Evolutionary conservation across 169 alveolate genomes (phyloP).

Genomic region (Pseudocohnilembus persalinus): DNA sequence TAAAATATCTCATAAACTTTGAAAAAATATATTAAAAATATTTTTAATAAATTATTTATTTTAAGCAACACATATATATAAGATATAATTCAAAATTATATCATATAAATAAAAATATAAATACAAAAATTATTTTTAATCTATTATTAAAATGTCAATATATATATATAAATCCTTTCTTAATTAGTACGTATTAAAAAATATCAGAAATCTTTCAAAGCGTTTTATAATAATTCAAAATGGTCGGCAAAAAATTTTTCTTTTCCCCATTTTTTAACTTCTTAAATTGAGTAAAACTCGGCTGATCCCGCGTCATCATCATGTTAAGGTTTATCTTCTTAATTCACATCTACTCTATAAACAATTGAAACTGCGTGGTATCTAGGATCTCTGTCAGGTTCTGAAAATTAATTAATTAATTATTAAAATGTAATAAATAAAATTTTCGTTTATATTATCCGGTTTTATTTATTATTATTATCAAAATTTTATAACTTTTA

Average conservation of each 20-base stretch:
- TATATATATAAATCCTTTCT: background rate
- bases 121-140: too few relatives aligned
- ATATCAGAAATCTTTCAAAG: background rate
- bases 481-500: too few relatives aligned
- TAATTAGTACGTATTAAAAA: background rate
- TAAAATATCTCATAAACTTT: too few relatives aligned
- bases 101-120: too few relatives aligned
- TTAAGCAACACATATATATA: too few relatives aligned
- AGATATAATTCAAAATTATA: too few relatives aligned
- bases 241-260: conserved; percentile 78
- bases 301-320: conserved; percentile 89
- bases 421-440: too few relatives aligned
- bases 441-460: too few relatives aligned
- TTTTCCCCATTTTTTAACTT: conserved; percentile 40
- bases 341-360: conserved; percentile 70
- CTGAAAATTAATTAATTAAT: too few relatives aligned
- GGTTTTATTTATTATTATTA: background rate
- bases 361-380: conserved; percentile 82
- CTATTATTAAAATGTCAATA: background rate
- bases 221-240: conserved; percentile 53
- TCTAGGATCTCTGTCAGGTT: conserved; percentile 88
- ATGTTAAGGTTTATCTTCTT: conserved; percentile 72
- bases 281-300: conserved; percentile 61
- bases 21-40: too few relatives aligned
- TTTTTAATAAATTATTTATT: too few relatives aligned